Percentiles rank a stretch among this genome's conserved stretches.
Evolutionary conservation across 805 yeast species (phyloP).

Genomic region (Candida xiaguanensis): DNA sequence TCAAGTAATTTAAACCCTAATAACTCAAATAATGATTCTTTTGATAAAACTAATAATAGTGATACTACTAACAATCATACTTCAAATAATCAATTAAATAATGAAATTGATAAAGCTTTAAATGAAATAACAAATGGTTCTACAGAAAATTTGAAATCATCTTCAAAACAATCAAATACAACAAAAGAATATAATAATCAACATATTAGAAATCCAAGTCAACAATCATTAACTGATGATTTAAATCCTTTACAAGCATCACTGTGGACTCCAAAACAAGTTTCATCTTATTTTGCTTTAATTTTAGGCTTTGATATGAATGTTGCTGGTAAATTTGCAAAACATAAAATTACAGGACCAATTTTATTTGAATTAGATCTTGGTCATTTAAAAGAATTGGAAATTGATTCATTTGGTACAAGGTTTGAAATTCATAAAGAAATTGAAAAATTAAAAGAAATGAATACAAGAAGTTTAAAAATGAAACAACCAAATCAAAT

Average conservation of each 20-base stretch:
- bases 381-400: constrained; percentile 84
- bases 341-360: constrained; percentile 85
- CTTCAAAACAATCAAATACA: neutral
- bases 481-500: constrained; percentile 10
- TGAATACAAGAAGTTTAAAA: constrained; percentile 5
- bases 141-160: neutral
- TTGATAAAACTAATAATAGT: constrained; percentile 5
- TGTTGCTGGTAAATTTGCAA: constrained; percentile 74
- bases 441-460: constrained; percentile 61
- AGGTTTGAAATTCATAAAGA: constrained; percentile 89
- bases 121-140: constrained; percentile 47
- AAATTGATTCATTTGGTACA: constrained; percentile 89
- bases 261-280: constrained; percentile 85
- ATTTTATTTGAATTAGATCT: constrained; percentile 84
- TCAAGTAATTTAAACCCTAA: constrained; percentile 2
- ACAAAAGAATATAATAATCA: neutral
- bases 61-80: neutral
- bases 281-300: constrained; percentile 67
- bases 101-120: constrained; percentile 70
- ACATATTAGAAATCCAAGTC: constrained; percentile 11
- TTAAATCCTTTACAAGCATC: constrained; percentile 48
- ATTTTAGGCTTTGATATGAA: constrained; percentile 68
- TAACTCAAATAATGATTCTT: constrained; percentile 5
- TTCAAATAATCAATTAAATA: constrained; percentile 26
- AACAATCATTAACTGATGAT: constrained; percentile 19